Conservation (phyloP, 805 yeast genomes). For the Teunomyces cretensis region DNA sequence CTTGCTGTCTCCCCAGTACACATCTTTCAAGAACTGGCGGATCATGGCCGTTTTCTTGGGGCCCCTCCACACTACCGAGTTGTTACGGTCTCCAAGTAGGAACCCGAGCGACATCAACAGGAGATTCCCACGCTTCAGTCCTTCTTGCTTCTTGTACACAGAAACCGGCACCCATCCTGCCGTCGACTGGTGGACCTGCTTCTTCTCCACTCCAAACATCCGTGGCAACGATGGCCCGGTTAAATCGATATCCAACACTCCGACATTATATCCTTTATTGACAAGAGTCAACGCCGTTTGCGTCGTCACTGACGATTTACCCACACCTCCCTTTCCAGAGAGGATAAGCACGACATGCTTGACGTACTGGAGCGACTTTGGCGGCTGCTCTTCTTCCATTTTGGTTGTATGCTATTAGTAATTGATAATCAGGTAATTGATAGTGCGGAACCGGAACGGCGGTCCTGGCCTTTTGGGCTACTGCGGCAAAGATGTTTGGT, state of each 20-base stretch:
- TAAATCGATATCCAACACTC: conserved; percentile 90
- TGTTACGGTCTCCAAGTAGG: conserved; percentile 76
- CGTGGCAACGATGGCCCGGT: conserved; percentile 97
- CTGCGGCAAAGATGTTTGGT: too few species aligned
- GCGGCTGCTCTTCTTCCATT: conserved; percentile 18
- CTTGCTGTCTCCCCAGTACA: conserved; percentile 73
- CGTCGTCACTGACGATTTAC: conserved; percentile 93
- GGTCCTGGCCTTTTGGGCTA: too few species aligned
- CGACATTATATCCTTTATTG: conserved; percentile 73
- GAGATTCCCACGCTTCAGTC: conserved; percentile 39
- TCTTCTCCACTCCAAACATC: conserved; percentile 86
- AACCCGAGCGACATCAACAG: conserved; percentile 88
- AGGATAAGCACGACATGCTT: conserved; percentile 79
- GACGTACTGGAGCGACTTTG: conserved; percentile 46
- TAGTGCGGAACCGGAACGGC: too few species aligned
- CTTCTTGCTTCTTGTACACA: conserved; percentile 20
- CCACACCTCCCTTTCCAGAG: conserved; percentile 97
- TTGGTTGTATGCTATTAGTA: too few species aligned
- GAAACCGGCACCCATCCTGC: conserved; percentile 92
- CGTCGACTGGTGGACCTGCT: conserved; percentile 75
- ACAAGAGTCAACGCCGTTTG: conserved; percentile 86
- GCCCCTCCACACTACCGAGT: conserved; percentile 96
- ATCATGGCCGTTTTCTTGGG: conserved; percentile 99
- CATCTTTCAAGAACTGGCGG: conserved; percentile 86
- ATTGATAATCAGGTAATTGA: too few species aligned